A percentile compares a stretch with the other conserved stretches of the same genome.
Conservation (phyloP, 2,329 filamentous ascomycete species). For the Trichoderma koningii region DNA sequence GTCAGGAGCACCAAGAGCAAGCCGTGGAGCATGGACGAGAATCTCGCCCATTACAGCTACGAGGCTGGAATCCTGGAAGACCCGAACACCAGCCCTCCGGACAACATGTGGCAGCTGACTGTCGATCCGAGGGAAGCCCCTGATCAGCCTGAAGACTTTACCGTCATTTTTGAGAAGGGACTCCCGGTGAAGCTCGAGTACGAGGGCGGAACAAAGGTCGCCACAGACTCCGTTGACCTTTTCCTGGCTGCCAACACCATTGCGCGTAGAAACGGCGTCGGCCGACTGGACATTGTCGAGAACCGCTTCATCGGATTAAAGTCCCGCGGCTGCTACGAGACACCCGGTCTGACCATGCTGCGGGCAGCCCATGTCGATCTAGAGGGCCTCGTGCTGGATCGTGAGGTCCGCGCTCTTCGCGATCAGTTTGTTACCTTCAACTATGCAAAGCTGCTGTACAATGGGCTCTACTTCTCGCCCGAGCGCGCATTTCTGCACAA, state of each 20-base stretch:
- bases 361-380: constrained; percentile 1
- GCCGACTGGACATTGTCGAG: constrained; percentile 11
- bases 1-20: constrained; percentile 73
- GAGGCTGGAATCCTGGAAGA: constrained; percentile 74
- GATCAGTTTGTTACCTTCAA: constrained; percentile 3
- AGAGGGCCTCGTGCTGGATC: neutral
- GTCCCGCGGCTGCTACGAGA: constrained; percentile 5
- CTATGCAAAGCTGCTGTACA: constrained; percentile 9
- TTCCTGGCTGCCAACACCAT: neutral
- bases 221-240: neutral
- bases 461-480: constrained; percentile 7
- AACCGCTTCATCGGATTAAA: constrained; percentile 10
- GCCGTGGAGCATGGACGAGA: constrained; percentile 61
- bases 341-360: constrained; percentile 8
- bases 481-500: neutral
- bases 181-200: constrained; percentile 61
- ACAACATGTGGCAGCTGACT: constrained; percentile 71
- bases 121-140: constrained; percentile 13
- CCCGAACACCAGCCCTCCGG: constrained; percentile 57
- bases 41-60: constrained; percentile 61
- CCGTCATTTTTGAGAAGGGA: constrained; percentile 66
- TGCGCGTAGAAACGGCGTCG: neutral
- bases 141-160: constrained; percentile 49
- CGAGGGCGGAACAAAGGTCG: neutral
- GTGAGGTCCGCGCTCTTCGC: neutral